Evolutionary conservation across 768 basidiomycete genomes (phyloP), one percentile per base, ranked within the genome.

Genomic region (Leucocoprinus leucothites): DNA sequence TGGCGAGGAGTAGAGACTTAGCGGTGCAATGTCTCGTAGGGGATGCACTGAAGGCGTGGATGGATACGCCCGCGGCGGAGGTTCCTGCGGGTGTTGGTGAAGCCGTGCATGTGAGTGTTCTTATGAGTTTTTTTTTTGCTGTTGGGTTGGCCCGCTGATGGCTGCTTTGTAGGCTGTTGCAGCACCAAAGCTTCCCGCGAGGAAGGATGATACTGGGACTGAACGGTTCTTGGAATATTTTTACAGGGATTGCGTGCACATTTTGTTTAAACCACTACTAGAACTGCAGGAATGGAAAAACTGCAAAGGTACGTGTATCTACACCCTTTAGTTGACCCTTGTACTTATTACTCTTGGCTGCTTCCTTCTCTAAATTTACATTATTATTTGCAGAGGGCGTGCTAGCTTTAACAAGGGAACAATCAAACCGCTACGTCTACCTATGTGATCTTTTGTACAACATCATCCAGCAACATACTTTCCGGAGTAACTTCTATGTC

Each of bases 191-290:
- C 65, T 65, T 35, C 63, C 63, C 9, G 55, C 61, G 13, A 84
- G 86, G 51, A 93, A 89, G 68, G 94, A 96, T 60, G 91, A 93
- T 51, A 87, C 89, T 5, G 81, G 84, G 34, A 87, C 87, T 1
- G 97, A 98, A 68, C 82, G 85, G 54, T 99, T 94, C 75, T 76
- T 95, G 65, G 89, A 94, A 36, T 92, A 93, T 67, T 96, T 98
- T 70, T 98, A 98, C 74, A 92, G 93, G 69, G 76, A 82, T 43
- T 91, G 88, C 65, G 74, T 87, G 57, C 71, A 79, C n/a, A 78
- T 79, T n/a, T 73, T 99, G 48, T 87, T 93, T 73, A 84, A 82
- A 65, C 95, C 97, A 4, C 72, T 97, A 41, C 67, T 73, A 62
- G 74, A 91, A 53, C 73, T 97, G 22, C 82, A 89, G 2, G 89